Evolutionary conservation across 129 eudicot species (phyloP).

Genomic region (Arctium minus): DNA sequence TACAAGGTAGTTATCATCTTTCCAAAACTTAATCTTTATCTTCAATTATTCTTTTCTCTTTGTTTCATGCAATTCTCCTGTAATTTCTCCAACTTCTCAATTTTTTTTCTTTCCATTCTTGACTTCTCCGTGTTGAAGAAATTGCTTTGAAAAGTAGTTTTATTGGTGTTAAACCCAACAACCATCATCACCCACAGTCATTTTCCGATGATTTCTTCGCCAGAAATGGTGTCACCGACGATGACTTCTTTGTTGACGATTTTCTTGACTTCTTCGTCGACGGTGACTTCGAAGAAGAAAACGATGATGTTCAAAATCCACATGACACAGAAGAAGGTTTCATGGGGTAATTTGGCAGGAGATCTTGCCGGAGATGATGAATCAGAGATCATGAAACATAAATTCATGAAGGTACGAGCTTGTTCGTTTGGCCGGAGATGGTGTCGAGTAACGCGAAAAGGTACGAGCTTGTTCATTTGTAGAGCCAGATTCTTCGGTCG

Average conservation of each 20-base stretch:
- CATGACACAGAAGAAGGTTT: too few species aligned
- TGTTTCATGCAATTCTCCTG: conserved; percentile 9
- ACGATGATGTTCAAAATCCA: conserved; percentile 9
- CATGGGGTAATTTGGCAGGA: too few species aligned
- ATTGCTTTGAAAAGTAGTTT: conserved; percentile 53
- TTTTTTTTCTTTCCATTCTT: not conserved
- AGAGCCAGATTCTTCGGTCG: too few species aligned
- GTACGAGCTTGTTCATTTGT: too few species aligned
- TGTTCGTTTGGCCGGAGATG: too few species aligned
- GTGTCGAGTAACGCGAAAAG: too few species aligned
- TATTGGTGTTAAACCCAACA: conserved; percentile 9
- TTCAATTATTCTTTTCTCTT: conserved; percentile 13
- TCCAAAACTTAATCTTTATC: too few species aligned
- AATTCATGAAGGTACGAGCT: too few species aligned
- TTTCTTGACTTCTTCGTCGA: conserved; percentile 72
- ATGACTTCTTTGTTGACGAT: conserved; percentile 69
- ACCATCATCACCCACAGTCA: conserved; percentile 20
- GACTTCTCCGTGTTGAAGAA: conserved; percentile 59
- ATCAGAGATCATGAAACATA: too few species aligned
- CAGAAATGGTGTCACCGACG: conserved; percentile 34
- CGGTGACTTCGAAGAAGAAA: conserved; percentile 33
- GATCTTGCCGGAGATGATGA: too few species aligned
- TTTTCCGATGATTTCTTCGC: conserved; percentile 31
- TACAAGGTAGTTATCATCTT: too few species aligned
- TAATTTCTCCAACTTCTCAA: conserved; percentile 6